Evolutionary conservation across 768 basidiomycete species (phyloP).

Genomic region (Collybiopsis luxurians): DNA sequence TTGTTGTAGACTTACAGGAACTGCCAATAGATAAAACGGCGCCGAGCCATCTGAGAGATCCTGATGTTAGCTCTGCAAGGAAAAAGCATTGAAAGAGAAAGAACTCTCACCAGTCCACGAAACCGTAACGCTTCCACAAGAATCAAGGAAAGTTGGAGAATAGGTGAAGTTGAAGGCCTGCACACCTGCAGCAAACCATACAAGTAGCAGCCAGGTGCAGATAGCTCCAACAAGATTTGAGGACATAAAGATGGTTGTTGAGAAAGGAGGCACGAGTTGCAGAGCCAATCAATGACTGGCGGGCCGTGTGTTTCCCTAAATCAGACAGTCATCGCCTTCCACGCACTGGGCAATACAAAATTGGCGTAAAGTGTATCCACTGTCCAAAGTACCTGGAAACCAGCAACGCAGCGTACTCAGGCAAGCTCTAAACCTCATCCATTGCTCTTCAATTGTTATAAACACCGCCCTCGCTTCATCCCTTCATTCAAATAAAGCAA

Average conservation of each 20-base stretch:
- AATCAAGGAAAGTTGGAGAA: conserved; percentile 31
- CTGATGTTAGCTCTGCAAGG: conserved; percentile 5
- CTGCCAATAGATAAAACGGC: conserved; percentile 50
- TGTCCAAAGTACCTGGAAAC: no score
- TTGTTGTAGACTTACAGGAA: conserved; percentile 41
- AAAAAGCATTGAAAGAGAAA: not conserved
- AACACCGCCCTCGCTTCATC: no score
- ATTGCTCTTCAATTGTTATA: no score
- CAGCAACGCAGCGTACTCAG: no score
- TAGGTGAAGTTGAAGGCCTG: conserved; percentile 50
- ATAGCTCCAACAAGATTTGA: conserved; percentile 14
- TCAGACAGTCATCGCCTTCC: no score
- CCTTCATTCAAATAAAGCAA: no score
- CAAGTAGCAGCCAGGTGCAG: conserved; percentile 12
- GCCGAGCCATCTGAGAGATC: conserved; percentile 52
- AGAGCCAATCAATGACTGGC: no score
- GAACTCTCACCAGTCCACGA: conserved; percentile 58
- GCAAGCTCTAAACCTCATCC: no score
- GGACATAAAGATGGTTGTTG: not conserved
- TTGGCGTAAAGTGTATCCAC: no score
- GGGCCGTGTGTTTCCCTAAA: no score
- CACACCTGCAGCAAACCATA: conserved; percentile 18
- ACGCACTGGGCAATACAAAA: no score
- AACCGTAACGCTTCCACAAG: conserved; percentile 62
- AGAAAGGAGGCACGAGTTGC: no score